phyloP scores from a whole-genome alignment of 257 asterid genomes.

The Nicotiana paniculata region DNA sequence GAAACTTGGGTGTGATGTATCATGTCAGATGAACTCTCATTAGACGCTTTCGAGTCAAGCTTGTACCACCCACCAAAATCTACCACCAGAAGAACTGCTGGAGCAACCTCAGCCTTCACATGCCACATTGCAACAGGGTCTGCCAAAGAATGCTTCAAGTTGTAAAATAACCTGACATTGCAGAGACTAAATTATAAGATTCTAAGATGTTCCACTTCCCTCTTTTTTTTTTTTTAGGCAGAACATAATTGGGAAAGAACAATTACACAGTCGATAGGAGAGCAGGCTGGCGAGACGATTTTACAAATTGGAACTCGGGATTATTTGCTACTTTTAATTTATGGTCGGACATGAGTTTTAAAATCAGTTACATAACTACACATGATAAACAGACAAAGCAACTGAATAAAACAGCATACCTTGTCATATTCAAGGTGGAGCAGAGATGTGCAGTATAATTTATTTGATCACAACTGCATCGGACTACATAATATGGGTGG shows the following conservation, averaged over 20 bases:
- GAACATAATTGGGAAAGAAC: background rate
- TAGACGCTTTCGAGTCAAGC: constrained; percentile 56
- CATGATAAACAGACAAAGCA: background rate
- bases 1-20: constrained; percentile 92
- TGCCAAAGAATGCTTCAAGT: constrained; percentile 98
- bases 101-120: constrained; percentile 74
- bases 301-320: background rate
- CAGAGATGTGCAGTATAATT: background rate
- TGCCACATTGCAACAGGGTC: constrained; percentile 99
- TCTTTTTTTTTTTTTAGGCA: background rate
- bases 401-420: background rate
- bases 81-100: constrained; percentile 83
- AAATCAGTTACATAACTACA: background rate
- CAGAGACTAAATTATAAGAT: constrained; percentile 65
- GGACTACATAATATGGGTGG: background rate
- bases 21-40: constrained; percentile 40
- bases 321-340: background rate
- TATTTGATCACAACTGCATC: background rate
- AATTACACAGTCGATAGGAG: background rate
- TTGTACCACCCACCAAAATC: constrained; percentile 96
- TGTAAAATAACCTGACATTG: constrained; percentile 83
- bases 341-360: background rate
- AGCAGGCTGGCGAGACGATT: background rate
- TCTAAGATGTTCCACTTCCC: constrained; percentile 15
- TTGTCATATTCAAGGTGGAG: background rate